phyloP scores from a whole-genome alignment of 176 grass and related monocot species.

The Triticum dicoccoides region DNA sequence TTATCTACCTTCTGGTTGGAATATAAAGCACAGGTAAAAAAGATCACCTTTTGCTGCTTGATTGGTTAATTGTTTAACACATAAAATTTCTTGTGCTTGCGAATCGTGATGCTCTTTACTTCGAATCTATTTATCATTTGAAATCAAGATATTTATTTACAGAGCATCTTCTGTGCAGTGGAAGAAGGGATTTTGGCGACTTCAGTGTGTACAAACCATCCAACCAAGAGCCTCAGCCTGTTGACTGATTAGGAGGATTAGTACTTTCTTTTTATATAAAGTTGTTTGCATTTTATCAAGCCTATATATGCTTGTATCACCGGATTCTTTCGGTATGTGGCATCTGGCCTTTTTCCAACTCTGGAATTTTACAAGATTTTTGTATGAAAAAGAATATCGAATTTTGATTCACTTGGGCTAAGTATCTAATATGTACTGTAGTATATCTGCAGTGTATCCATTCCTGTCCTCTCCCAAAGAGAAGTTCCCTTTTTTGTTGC shows the following conservation, averaged over 20 bases:
- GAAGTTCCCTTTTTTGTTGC: background rate
- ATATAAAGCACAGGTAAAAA: slow-evolving; percentile 86
- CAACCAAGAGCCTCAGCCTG: slow-evolving; percentile 32
- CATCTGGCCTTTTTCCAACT: background rate
- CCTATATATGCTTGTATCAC: background rate
- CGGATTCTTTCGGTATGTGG: background rate
- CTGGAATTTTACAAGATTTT: background rate
- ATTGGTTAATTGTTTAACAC: background rate
- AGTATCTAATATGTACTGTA: background rate
- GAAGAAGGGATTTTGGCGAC: slow-evolving; percentile 82
- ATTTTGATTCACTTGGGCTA: background rate
- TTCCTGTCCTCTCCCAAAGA: background rate
- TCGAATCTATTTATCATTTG: slow-evolving; percentile 1
- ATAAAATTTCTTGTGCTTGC: background rate
- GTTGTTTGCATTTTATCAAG: background rate
- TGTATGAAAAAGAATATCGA: background rate
- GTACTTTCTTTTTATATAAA: background rate
- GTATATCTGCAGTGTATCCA: slow-evolving; percentile 30
- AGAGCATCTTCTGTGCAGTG: slow-evolving; percentile 40
- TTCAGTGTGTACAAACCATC: slow-evolving; percentile 79
- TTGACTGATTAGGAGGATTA: slow-evolving; percentile 18
- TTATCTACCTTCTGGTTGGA: slow-evolving; percentile 83
- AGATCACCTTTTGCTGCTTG: background rate
- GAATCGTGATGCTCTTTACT: background rate
- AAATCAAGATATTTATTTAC: slow-evolving; percentile 19